These are phyloP conservation scores for Globisporangium solare DNA, from an alignment of 352 stramenopile species.

Conservation along the genomic window DNA sequence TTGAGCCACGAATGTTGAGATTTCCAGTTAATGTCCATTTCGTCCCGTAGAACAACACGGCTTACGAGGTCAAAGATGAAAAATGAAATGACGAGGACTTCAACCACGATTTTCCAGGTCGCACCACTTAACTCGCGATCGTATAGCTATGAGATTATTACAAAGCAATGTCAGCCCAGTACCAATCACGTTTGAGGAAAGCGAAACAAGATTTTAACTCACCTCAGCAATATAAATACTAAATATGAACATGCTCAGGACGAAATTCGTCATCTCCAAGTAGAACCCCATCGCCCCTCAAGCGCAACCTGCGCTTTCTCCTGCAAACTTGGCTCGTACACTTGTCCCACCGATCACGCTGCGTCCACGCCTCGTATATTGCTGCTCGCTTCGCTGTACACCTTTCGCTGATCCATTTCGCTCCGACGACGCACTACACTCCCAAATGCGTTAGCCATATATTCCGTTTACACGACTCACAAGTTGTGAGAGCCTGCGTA, in stretches of 20 bases:
- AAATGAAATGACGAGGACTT: conserved; percentile 43
- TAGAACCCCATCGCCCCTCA: conserved; percentile 33
- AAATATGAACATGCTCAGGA: conserved; percentile 58
- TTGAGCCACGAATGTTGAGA: not conserved
- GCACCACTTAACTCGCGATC: conserved; percentile 17
- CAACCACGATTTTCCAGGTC: conserved; percentile 16
- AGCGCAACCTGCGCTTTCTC: conserved; percentile 32
- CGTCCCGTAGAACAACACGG: not conserved
- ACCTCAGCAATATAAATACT: conserved; percentile 57
- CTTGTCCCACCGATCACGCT: conserved; percentile 23
- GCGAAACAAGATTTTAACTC: not conserved
- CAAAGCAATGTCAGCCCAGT: no score
- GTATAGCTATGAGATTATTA: conserved; percentile 31
- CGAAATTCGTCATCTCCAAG: conserved; percentile 53
- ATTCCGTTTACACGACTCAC: not conserved
- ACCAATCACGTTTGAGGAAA: no score
- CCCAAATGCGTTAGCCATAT: not conserved
- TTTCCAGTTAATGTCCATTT: no score
- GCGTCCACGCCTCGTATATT: conserved; percentile 15
- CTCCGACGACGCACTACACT: conserved; percentile 8
- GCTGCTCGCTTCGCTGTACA: conserved; percentile 22
- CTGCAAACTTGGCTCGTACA: conserved; percentile 47
- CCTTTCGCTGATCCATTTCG: conserved; percentile 16
- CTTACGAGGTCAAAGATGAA: conserved; percentile 62
- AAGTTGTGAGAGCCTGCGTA: not conserved